A percentile compares a stretch with the other conserved stretches of the same genome.
phyloP scores from a whole-genome alignment of 208 protist species.

The Leptomonas pyrrhocoris region DNA sequence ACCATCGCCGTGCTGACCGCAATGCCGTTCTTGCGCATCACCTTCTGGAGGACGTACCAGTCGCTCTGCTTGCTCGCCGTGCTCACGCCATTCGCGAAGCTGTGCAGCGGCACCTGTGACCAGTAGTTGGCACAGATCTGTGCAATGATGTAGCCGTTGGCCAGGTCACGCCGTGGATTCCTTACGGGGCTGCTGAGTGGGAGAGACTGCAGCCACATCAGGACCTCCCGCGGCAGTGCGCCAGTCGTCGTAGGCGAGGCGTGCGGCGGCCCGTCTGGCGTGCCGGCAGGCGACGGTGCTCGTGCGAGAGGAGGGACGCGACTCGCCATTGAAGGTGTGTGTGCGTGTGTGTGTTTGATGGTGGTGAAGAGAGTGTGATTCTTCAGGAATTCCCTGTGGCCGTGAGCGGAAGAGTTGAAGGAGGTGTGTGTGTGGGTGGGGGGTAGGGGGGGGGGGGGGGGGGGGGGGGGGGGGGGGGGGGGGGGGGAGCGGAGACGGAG shows the following conservation, averaged over 20 bases:
- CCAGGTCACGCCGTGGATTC: slow-evolving; percentile 88
- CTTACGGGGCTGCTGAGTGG: slow-evolving; percentile 77
- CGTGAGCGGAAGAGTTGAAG: too few species aligned
- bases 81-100: slow-evolving; percentile 82
- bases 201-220: slow-evolving; percentile 92
- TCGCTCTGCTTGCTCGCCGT: slow-evolving; percentile 84
- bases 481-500: too few species aligned
- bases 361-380: too few species aligned
- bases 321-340: too few species aligned
- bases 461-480: too few species aligned
- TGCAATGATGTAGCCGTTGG: slow-evolving; percentile 92
- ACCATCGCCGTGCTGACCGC: slow-evolving; percentile 77
- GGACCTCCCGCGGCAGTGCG: slow-evolving; percentile 81
- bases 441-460: too few species aligned
- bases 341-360: too few species aligned
- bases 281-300: neutral
- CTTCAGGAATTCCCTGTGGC: too few species aligned
- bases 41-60: slow-evolving; percentile 81
- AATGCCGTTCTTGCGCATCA: slow-evolving; percentile 63
- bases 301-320: too few species aligned
- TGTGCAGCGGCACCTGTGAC: slow-evolving; percentile 89
- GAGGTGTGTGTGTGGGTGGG: too few species aligned
- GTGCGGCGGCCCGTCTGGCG: neutral
- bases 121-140: slow-evolving; percentile 95
- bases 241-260: neutral